phyloP scores from a whole-genome alignment of 2,329 filamentous ascomycete genomes.

The Monilinia fructigena region DNA sequence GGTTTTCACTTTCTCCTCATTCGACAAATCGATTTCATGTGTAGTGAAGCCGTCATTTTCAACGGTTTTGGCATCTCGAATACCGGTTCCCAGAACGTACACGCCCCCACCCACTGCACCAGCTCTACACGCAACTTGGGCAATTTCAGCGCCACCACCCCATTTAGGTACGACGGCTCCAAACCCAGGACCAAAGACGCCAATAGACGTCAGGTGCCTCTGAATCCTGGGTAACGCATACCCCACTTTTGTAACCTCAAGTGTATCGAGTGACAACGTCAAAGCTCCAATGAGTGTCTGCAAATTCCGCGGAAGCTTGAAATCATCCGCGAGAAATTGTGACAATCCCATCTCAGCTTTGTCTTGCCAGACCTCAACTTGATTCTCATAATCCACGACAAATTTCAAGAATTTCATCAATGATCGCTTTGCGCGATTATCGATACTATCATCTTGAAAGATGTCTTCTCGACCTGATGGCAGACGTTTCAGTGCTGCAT shows the following conservation, averaged over 20 bases:
- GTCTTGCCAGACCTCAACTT: constrained; percentile 57
- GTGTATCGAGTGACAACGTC: constrained; percentile 65
- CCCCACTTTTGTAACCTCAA: constrained; percentile 54
- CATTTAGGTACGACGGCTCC: constrained; percentile 89
- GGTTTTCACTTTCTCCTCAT: constrained; percentile 57
- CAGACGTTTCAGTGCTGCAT: constrained; percentile 60
- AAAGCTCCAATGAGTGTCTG: constrained; percentile 67
- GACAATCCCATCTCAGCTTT: constrained; percentile 56
- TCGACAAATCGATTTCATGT: constrained; percentile 48
- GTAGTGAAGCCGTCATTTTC: constrained; percentile 11
- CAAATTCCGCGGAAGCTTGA: constrained; percentile 66
- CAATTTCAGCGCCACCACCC: constrained; percentile 84
- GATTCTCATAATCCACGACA: constrained; percentile 68
- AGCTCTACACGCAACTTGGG: constrained; percentile 87
- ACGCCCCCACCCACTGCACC: constrained; percentile 86
- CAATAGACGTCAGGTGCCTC: constrained; percentile 81
- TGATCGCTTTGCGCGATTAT: constrained; percentile 76
- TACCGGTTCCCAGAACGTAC: constrained; percentile 77
- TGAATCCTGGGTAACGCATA: constrained; percentile 72
- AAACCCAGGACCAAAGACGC: constrained; percentile 84
- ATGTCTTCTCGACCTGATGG: constrained; percentile 91
- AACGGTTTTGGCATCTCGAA: constrained; percentile 46
- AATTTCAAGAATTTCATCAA: constrained; percentile 95
- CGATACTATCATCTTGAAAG: constrained; percentile 74
- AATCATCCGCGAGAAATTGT: constrained; percentile 59